phyloP scores from a whole-genome alignment of 108 stramenopile species.

The Parietichytrium sp. region DNA sequence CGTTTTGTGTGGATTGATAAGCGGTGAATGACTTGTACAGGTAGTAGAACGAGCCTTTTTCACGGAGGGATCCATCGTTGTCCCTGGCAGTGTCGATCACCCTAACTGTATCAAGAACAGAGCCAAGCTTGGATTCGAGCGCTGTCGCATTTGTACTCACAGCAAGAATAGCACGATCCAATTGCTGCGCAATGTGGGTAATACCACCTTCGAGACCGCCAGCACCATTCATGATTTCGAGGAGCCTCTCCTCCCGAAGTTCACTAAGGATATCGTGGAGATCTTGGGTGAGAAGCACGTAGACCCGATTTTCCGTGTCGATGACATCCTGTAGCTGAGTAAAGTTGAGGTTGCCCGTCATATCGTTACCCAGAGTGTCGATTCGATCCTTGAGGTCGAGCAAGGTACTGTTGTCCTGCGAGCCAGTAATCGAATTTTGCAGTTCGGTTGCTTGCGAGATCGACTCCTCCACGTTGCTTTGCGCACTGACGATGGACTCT shows the following conservation, averaged over 20 bases:
- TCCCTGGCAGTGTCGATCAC: background rate
- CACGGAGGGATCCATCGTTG: background rate
- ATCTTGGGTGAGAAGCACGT: background rate
- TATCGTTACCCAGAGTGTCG: too few species aligned
- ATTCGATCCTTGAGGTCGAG: too few species aligned
- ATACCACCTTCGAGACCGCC: background rate
- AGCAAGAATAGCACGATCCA: background rate
- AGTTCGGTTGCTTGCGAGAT: too few species aligned
- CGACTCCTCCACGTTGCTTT: too few species aligned
- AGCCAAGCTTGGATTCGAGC: background rate
- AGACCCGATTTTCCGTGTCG: background rate
- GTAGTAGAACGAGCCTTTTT: conserved; percentile 5
- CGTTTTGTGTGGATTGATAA: background rate
- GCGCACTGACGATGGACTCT: too few species aligned
- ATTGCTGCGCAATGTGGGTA: background rate
- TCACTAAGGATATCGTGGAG: background rate
- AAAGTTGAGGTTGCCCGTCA: background rate
- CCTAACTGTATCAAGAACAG: background rate
- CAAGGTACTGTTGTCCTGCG: too few species aligned
- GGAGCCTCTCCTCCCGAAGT: background rate
- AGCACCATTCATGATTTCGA: background rate
- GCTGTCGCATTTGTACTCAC: background rate
- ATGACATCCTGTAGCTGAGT: background rate
- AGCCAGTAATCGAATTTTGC: too few species aligned
- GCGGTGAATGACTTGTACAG: background rate